These are phyloP conservation scores for Rhinocladiella similis DNA, from an alignment of 2,329 filamentous ascomycete species.

Conservation along the genomic window DNA sequence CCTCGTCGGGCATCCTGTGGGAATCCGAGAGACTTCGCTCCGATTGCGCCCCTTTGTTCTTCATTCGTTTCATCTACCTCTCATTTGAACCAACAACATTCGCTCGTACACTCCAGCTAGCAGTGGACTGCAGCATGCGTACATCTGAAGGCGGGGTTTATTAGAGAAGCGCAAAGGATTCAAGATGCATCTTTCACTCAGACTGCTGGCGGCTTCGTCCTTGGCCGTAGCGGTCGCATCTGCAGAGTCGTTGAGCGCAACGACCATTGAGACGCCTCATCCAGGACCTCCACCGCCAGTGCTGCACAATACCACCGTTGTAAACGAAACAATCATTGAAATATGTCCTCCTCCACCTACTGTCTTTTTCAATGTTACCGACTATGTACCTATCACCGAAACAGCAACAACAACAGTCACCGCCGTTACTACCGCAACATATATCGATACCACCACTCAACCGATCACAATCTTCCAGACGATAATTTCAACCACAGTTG, in stretches of 20 bases:
- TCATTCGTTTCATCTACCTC: not conserved
- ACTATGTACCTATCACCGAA: constrained; percentile 17
- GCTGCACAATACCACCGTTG: constrained; percentile 3
- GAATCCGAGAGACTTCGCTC: not conserved
- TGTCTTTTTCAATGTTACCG: constrained; percentile 19
- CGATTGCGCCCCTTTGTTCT: not conserved
- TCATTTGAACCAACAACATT: not conserved
- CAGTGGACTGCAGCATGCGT: not conserved
- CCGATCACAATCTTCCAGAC: constrained; percentile 25
- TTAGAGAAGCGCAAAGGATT: not conserved
- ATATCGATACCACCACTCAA: constrained; percentile 16
- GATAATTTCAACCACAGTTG: constrained; percentile 21
- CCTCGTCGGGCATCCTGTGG: not conserved
- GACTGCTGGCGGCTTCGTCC: not conserved
- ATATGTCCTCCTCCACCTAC: constrained; percentile 21
- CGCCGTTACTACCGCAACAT: constrained; percentile 6
- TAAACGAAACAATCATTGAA: constrained; percentile 14
- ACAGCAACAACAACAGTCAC: constrained; percentile 7
- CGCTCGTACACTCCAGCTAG: not conserved
- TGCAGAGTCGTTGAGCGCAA: constrained; percentile 6
- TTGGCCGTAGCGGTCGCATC: not conserved
- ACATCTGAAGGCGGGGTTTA: not conserved
- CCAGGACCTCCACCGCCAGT: constrained; percentile 4
- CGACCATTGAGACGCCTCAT: not conserved
- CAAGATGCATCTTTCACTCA: not conserved